Percentiles rank a stretch among this genome's conserved stretches.
These are phyloP conservation scores for Entonaema liquescens DNA, from an alignment of 495 filamentous ascomycete species.

Conservation along the genomic window DNA sequence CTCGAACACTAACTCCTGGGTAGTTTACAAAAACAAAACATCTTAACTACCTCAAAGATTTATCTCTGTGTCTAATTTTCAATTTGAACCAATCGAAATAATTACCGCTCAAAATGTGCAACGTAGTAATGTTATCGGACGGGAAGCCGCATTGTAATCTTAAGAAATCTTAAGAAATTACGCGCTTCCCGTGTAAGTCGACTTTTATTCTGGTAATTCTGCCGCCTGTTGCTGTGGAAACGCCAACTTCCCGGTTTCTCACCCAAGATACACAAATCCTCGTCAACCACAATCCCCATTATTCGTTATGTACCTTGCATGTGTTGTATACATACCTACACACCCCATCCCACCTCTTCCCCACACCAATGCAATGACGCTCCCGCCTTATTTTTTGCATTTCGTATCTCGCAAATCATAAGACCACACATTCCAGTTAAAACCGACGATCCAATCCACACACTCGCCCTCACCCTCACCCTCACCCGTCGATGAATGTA, in stretches of 20 bases:
- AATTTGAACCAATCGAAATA: neutral
- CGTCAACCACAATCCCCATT: neutral
- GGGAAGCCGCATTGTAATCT: constrained; percentile 4
- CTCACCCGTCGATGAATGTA: constrained; percentile 37
- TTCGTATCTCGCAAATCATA: constrained; percentile 32
- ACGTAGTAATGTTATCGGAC: neutral
- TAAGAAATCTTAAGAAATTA: too few species aligned
- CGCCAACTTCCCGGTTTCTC: constrained; percentile 12
- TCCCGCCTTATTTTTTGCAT: too few species aligned
- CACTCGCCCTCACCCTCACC: neutral
- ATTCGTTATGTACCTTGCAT: constrained; percentile 3
- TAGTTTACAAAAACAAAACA: too few species aligned
- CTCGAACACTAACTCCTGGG: neutral
- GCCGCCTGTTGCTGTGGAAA: constrained; percentile 39
- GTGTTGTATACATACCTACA: neutral
- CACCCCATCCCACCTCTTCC: constrained; percentile 19
- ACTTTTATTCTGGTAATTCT: neutral
- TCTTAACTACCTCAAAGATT: neutral
- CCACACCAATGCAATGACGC: constrained; percentile 33
- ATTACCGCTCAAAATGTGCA: neutral
- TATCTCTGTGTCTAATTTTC: neutral
- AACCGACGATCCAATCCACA: constrained; percentile 19
- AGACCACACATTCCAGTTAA: constrained; percentile 39
- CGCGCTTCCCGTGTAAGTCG: constrained; percentile 10
- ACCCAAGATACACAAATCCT: constrained; percentile 1